Evolutionary conservation across 2,329 filamentous ascomycete genomes (phyloP).

Genomic region (Colletotrichum higginsianum): DNA sequence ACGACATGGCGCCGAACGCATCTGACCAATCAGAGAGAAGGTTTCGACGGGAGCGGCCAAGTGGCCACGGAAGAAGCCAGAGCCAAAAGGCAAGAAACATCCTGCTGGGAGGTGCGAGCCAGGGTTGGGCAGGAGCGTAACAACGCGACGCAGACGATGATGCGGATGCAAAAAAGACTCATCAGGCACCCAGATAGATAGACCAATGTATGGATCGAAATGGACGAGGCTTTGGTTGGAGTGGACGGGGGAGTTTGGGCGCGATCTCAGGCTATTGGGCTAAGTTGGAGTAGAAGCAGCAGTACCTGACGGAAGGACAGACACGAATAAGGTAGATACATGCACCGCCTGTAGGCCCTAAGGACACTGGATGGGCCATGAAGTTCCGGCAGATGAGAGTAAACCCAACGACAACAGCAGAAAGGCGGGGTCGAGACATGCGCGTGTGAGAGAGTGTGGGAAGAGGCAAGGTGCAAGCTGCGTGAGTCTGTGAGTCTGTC

Average conservation of each 20-base stretch:
- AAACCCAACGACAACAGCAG: background rate
- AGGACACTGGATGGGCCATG: background rate
- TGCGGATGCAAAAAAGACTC: slow-evolving; percentile 15
- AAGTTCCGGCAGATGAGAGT: background rate
- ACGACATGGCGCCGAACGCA: background rate
- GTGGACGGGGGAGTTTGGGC: slow-evolving; percentile 19
- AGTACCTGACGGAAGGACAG: slow-evolving; percentile 30
- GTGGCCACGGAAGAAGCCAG: slow-evolving; percentile 32
- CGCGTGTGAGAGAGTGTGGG: background rate
- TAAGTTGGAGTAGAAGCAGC: slow-evolving; percentile 29
- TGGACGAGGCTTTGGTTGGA: slow-evolving; percentile 20
- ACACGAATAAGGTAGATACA: background rate
- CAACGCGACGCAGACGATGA: background rate
- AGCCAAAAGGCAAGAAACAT: slow-evolving; percentile 19
- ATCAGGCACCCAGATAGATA: slow-evolving; percentile 15
- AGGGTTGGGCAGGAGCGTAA: slow-evolving; percentile 14
- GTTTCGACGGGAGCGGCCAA: slow-evolving; percentile 25
- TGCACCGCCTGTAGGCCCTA: background rate
- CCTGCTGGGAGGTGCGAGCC: background rate
- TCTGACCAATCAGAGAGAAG: slow-evolving; percentile 12
- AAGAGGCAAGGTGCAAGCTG: background rate
- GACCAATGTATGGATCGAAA: slow-evolving; percentile 29
- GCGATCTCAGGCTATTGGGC: slow-evolving; percentile 16
- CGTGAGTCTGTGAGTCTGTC: background rate
- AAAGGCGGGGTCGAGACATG: slow-evolving; percentile 5